A percentile compares a stretch with the other conserved stretches of the same genome.
Conservation (phyloP, 2,329 filamentous ascomycete species). For the Cladosporium phlei region DNA sequence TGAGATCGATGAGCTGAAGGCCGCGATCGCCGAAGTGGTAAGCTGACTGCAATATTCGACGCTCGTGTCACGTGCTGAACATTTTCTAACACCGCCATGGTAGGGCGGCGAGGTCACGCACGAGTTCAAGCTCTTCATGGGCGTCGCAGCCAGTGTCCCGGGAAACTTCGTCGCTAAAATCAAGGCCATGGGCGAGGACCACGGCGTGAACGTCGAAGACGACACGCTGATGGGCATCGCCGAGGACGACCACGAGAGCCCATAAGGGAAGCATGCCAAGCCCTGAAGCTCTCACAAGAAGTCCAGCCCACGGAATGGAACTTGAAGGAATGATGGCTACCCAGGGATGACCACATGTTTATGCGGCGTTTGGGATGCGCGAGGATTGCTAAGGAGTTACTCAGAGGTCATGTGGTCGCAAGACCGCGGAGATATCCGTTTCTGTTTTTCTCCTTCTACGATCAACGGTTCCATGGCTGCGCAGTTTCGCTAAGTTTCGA, state of each 20-base stretch:
- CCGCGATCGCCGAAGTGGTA: constrained; percentile 62
- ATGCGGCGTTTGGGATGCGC: constrained; percentile 8
- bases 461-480: background rate
- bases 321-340: constrained; percentile 3
- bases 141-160: constrained; percentile 54
- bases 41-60: constrained; percentile 22
- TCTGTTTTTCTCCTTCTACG: no score
- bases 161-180: constrained; percentile 65
- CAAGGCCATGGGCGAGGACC: constrained; percentile 56
- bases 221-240: constrained; percentile 57
- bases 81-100: no score
- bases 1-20: constrained; percentile 66
- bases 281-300: no score
- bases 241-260: background rate
- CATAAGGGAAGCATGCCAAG: no score
- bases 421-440: background rate
- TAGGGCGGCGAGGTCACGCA: constrained; percentile 74
- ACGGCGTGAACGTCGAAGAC: constrained; percentile 67
- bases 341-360: background rate
- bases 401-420: background rate
- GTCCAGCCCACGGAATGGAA: constrained; percentile 10
- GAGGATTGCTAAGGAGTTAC: constrained; percentile 4
- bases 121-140: constrained; percentile 35
- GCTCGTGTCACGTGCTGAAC: no score
- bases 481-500: background rate